Conservation (phyloP, 805 yeast genomes). For the Kurtzmaniella cleridarum region DNA sequence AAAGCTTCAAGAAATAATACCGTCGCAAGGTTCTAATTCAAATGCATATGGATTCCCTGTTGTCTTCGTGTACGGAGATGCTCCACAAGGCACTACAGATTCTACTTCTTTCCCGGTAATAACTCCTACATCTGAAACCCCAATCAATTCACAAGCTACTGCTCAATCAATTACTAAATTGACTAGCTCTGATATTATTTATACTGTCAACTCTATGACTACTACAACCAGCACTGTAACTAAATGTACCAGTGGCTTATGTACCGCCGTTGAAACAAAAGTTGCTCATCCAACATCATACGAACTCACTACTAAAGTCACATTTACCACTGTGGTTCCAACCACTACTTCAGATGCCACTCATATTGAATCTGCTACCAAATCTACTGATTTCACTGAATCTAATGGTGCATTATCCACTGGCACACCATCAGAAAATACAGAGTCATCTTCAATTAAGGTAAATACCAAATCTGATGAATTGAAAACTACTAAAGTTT, state of each 20-base stretch:
- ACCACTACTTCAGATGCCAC: slow-evolving; percentile 1
- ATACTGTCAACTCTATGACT: slow-evolving; percentile 15
- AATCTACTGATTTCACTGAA: background rate
- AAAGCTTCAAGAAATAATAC: slow-evolving; percentile 13
- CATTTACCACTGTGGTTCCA: slow-evolving; percentile 8
- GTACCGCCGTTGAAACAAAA: slow-evolving; percentile 7
- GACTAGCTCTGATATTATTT: slow-evolving; percentile 14
- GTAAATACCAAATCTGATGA: too few relatives aligned
- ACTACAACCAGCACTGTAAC: slow-evolving; percentile 12
- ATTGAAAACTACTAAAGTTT: too few relatives aligned
- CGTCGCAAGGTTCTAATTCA: slow-evolving; percentile 8
- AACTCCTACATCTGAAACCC: slow-evolving; percentile 4
- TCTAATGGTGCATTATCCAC: background rate
- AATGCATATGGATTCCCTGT: slow-evolving; percentile 23
- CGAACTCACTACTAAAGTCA: slow-evolving; percentile 5
- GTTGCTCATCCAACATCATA: slow-evolving; percentile 6
- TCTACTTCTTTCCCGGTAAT: slow-evolving; percentile 1
- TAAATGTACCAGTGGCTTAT: slow-evolving; percentile 9
- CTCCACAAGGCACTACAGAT: background rate
- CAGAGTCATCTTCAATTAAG: background rate
- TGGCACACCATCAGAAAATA: background rate
- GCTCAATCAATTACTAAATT: slow-evolving; percentile 6
- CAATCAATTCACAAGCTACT: slow-evolving; percentile 1
- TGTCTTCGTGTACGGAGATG: slow-evolving; percentile 23
- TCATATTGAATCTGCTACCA: too few relatives aligned